Percentiles rank a stretch among this genome's conserved stretches.
Evolutionary conservation across 257 asterid species (phyloP).

Genomic region (Solanum peruvianum): DNA sequence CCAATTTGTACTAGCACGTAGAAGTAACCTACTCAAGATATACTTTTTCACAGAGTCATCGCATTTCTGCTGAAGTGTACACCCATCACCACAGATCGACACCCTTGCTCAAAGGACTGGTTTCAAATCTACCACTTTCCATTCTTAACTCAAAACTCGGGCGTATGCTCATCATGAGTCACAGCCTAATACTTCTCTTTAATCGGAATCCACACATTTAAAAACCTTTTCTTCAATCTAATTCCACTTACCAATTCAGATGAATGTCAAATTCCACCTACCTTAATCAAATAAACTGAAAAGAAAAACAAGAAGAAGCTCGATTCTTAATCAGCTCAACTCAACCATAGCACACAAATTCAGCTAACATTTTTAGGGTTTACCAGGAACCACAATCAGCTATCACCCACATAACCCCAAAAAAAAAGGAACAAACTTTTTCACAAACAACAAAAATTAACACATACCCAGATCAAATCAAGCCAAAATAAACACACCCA

Average conservation of each 20-base stretch:
- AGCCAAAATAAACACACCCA: neutral
- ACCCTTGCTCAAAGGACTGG: neutral
- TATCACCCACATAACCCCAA: neutral
- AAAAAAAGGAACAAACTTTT: neutral
- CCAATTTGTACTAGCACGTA: neutral
- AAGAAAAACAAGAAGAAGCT: neutral
- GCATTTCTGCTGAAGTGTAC: neutral
- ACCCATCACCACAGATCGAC: neutral
- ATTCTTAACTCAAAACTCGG: neutral
- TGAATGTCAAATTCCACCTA: neutral
- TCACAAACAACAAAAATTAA: neutral
- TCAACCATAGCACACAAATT: neutral
- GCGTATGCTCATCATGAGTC: neutral
- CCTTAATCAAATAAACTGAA: neutral
- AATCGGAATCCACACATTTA: neutral
- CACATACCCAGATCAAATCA: neutral
- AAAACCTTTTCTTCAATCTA: neutral
- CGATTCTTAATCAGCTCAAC: neutral
- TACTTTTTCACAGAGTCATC: neutral
- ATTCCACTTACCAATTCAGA: neutral
- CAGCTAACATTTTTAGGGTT: neutral
- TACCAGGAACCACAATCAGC: neutral
- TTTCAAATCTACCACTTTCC: neutral
- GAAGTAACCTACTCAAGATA: neutral
- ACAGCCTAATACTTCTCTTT: neutral